Base-by-base conservation (phyloP, 495 filamentous ascomycete species). In the Baudoinia panamericana region DNA sequence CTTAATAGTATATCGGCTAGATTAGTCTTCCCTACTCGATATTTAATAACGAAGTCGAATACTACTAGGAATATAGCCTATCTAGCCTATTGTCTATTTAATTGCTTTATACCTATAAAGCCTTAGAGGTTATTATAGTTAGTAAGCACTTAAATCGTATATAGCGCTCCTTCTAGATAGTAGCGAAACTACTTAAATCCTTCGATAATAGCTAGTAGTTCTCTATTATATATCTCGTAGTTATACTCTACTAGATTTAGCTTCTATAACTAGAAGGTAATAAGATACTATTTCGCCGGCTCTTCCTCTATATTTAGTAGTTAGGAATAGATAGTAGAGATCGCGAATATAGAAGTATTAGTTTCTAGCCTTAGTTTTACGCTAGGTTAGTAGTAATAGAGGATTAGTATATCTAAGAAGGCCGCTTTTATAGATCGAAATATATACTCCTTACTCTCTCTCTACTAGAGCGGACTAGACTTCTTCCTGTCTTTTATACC, bases 61-160 rank as follows among this genome's bases (percentile, higher is more conserved):
- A 18, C 17, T 12, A 20, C 41, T 33, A 46, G 28, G 11, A 29
- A 42, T 30, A 41, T 26, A 6, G 18, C 15, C 36, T 26, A 33
- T 5, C 24, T 11, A 4, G 21, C 43, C 17, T 46, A 26, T 7
- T 20, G 25, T 4, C 15, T 20, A 18, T 10, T 21, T n/a, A 46
- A 29, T 11, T 13, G n/a, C 43, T 46, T 46, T 12, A 26, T 46
- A 31, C 37, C 28, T 34, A 42, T 33, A 42, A 46, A 46, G 18
- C 34, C 41, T 19, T 46, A 17, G 11, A 46, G 43, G 25, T 46
- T 46, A 21, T 41, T 46, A 41, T 46, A 41, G 18, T 46, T 19
- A 5, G 20, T 46, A 42, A 46, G 31, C 3, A 46, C 27, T 4
- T 42, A 5, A 4, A 46, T 13, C 27, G 12, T 5, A 18, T 29